A percentile compares a stretch with the other conserved stretches of the same genome.
phyloP scores from a whole-genome alignment of 1,284 basidiomycete genomes.

The Puccinia triticina region DNA sequence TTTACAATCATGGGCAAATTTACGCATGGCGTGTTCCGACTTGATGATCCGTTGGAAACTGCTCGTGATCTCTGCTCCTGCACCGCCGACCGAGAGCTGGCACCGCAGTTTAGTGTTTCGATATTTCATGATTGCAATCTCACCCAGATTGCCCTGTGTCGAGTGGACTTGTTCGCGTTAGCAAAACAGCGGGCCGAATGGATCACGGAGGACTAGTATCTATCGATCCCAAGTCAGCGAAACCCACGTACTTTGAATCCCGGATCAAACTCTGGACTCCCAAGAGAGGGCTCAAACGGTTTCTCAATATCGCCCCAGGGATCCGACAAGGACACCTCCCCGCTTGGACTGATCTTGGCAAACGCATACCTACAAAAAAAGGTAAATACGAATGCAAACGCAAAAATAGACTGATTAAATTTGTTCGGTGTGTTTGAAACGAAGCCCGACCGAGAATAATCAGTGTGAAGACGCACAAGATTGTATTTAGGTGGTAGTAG shows the following conservation, averaged over 20 bases:
- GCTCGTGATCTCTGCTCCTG: slow-evolving; percentile 38
- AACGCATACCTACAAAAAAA: slow-evolving; percentile 42
- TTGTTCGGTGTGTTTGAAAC: not conserved
- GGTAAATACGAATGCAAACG: not conserved
- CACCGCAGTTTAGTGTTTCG: slow-evolving; percentile 45
- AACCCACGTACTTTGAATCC: slow-evolving; percentile 41
- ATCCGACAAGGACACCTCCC: slow-evolving; percentile 40
- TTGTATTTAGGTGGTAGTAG: slow-evolving; percentile 50
- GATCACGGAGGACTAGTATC: not conserved
- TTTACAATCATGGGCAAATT: slow-evolving; percentile 44
- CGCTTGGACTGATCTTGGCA: slow-evolving; percentile 34
- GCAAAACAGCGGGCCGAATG: not conserved
- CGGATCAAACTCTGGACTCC: slow-evolving; percentile 47
- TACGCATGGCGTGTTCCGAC: slow-evolving; percentile 32
- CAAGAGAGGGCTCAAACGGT: slow-evolving; percentile 47
- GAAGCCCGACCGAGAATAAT: not conserved
- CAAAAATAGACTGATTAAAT: not conserved
- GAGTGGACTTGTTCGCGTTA: not conserved
- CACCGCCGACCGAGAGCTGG: slow-evolving; percentile 49
- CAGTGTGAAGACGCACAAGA: slow-evolving; percentile 37
- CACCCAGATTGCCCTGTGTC: slow-evolving; percentile 43
- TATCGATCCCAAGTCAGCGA: not conserved
- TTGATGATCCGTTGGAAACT: slow-evolving; percentile 43
- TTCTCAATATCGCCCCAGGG: slow-evolving; percentile 50
- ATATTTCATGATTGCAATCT: slow-evolving; percentile 49